Evolutionary conservation across 371 early-diverging fungal species (phyloP).

Genomic region (Mycotypha africana): DNA sequence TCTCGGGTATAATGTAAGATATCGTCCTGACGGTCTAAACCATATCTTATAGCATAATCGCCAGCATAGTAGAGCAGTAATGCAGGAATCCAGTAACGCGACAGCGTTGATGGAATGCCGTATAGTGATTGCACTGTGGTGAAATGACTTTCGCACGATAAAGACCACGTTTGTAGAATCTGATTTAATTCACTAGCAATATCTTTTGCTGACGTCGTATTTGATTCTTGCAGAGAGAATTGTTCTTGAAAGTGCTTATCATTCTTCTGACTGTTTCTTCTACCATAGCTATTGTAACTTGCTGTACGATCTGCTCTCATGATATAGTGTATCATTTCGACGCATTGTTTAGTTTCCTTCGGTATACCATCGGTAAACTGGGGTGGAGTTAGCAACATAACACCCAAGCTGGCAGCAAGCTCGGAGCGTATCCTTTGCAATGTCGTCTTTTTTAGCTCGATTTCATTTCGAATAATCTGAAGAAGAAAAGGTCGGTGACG

Average conservation of each 20-base stretch:
- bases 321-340: constrained; percentile 10
- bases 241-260: constrained; percentile 14
- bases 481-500: constrained; percentile 39
- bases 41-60: constrained; percentile 28
- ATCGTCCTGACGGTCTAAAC: constrained; percentile 44
- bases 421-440: constrained; percentile 48
- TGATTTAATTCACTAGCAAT: constrained; percentile 3
- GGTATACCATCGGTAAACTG: constrained; percentile 2
- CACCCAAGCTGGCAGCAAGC: constrained; percentile 63
- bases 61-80: constrained; percentile 33
- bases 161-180: constrained; percentile 5
- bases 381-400: constrained; percentile 35
- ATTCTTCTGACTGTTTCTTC: not conserved
- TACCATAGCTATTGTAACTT: too few relatives aligned
- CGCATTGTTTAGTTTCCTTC: constrained; percentile 6
- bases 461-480: constrained; percentile 56
- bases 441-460: constrained; percentile 46
- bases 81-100: constrained; percentile 62
- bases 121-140: constrained; percentile 17
- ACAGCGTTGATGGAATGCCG: constrained; percentile 38
- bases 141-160: constrained; percentile 10
- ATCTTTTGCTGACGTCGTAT: constrained; percentile 1
- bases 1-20: constrained; percentile 42
- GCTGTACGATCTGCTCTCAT: not conserved
- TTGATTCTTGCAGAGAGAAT: not conserved